These are phyloP conservation scores for Pseudocercospora eumusae DNA, from an alignment of 2,329 filamentous ascomycete species.

Conservation along the genomic window DNA sequence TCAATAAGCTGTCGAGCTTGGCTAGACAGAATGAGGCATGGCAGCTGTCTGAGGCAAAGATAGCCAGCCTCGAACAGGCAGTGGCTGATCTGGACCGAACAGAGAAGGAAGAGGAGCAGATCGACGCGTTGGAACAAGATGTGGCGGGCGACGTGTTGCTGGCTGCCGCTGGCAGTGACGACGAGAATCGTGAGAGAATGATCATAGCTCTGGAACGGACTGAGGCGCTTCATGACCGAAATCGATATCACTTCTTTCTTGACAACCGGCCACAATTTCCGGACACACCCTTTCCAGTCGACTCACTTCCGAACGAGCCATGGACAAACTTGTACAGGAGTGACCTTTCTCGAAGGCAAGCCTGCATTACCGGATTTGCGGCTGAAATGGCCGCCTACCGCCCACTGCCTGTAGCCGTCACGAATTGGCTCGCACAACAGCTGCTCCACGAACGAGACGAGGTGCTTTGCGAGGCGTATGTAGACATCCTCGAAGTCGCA, in stretches of 20 bases:
- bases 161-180: slow-evolving; percentile 46
- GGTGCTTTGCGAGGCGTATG: slow-evolving; percentile 42
- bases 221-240: slow-evolving; percentile 57
- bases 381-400: slow-evolving; percentile 42
- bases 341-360: slow-evolving; percentile 40
- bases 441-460: slow-evolving; percentile 37
- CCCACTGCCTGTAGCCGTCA: slow-evolving; percentile 43
- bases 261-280: slow-evolving; percentile 19
- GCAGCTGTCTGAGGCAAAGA: slow-evolving; percentile 29
- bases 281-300: slow-evolving; percentile 34
- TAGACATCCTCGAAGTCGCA: slow-evolving; percentile 32
- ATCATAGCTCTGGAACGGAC: slow-evolving; percentile 61
- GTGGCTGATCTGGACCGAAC: slow-evolving; percentile 24
- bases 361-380: slow-evolving; percentile 47
- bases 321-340: slow-evolving; percentile 42
- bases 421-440: slow-evolving; percentile 48
- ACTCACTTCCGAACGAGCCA: slow-evolving; percentile 36
- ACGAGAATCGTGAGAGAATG: slow-evolving; percentile 52
- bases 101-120: slow-evolving; percentile 19
- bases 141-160: slow-evolving; percentile 40
- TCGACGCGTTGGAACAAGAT: slow-evolving; percentile 8
- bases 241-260: slow-evolving; percentile 60
- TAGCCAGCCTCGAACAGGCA: slow-evolving; percentile 32
- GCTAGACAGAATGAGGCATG: slow-evolving; percentile 32
- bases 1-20: slow-evolving; percentile 36